Conservation (phyloP, 2,329 filamentous ascomycete genomes). For the Hirsutella rhossiliensis region DNA sequence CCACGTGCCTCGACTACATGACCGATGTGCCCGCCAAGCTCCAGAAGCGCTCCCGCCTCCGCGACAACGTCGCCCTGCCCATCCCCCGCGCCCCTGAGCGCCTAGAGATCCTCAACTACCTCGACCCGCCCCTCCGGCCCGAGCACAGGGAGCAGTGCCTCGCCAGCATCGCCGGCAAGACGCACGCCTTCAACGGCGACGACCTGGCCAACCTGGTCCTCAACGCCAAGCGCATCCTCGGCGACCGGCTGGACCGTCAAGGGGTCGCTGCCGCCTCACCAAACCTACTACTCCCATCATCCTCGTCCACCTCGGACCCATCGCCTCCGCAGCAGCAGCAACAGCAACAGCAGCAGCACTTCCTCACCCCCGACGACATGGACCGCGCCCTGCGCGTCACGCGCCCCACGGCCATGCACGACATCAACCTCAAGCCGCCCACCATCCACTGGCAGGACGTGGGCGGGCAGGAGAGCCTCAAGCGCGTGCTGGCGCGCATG, state of each 20-base stretch:
- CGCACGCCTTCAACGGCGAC: slow-evolving; percentile 75
- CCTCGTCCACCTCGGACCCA: background rate
- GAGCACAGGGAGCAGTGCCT: slow-evolving; percentile 40
- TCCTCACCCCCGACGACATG: slow-evolving; percentile 38
- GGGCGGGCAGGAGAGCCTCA: slow-evolving; percentile 70
- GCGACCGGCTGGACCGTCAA: slow-evolving; percentile 11
- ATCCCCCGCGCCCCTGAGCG: slow-evolving; percentile 63
- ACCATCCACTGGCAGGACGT: slow-evolving; percentile 81
- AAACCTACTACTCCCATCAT: too few relatives aligned
- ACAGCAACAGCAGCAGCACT: slow-evolving; percentile 9
- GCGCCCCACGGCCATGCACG: slow-evolving; percentile 77
- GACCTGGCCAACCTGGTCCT: slow-evolving; percentile 57
- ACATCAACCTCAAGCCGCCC: slow-evolving; percentile 79
- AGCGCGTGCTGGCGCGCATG: slow-evolving; percentile 43
- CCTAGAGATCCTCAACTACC: slow-evolving; percentile 58
- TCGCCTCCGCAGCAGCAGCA: slow-evolving; percentile 4
- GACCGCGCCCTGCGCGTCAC: slow-evolving; percentile 54
- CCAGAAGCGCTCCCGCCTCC: slow-evolving; percentile 52
- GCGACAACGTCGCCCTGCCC: slow-evolving; percentile 57
- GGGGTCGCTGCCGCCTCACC: background rate
- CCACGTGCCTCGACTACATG: slow-evolving; percentile 58
- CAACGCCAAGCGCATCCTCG: slow-evolving; percentile 16
- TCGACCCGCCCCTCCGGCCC: slow-evolving; percentile 34
- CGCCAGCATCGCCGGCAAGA: slow-evolving; percentile 54
- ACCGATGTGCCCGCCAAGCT: slow-evolving; percentile 61